Percentiles rank a stretch among this genome's conserved stretches.
phyloP scores from a whole-genome alignment of 495 filamentous ascomycete species.

The Neurospora sp. region DNA sequence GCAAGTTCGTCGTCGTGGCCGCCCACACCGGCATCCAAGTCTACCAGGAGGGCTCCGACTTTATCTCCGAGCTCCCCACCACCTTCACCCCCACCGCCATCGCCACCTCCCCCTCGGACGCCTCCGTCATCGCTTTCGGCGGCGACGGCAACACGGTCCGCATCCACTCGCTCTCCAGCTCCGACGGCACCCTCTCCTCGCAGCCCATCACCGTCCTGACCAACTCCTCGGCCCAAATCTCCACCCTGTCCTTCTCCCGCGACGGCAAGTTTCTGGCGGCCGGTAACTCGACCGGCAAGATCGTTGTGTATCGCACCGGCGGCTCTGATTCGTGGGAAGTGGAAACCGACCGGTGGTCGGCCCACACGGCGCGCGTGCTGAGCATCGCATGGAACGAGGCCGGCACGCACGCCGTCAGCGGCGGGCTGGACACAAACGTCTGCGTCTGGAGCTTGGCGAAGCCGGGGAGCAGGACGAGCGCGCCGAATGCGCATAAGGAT shows the following conservation, averaged over 20 bases:
- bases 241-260: constrained; percentile 68
- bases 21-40: constrained; percentile 54
- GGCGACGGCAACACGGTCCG: constrained; percentile 60
- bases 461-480: constrained; percentile 70
- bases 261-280: constrained; percentile 64
- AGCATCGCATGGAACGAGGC: constrained; percentile 70
- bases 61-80: constrained; percentile 36
- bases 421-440: constrained; percentile 79
- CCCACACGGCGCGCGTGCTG: constrained; percentile 81
- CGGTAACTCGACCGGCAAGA: constrained; percentile 77
- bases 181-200: constrained; percentile 29
- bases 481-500: constrained; percentile 83
- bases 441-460: constrained; percentile 83
- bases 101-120: constrained; percentile 41
- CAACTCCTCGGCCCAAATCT: constrained; percentile 46
- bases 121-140: constrained; percentile 61
- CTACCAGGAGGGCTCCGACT: constrained; percentile 44
- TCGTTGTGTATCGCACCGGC: constrained; percentile 57
- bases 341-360: constrained; percentile 74
- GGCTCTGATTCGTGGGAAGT: constrained; percentile 39
- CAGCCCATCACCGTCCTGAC: constrained; percentile 34
- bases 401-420: constrained; percentile 71
- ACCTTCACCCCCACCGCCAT: constrained; percentile 56
- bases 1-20: constrained; percentile 49
- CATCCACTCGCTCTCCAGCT: constrained; percentile 51